Evolutionary conservation across 1,284 basidiomycete species (phyloP).

Genomic region (Puccinia polysora): DNA sequence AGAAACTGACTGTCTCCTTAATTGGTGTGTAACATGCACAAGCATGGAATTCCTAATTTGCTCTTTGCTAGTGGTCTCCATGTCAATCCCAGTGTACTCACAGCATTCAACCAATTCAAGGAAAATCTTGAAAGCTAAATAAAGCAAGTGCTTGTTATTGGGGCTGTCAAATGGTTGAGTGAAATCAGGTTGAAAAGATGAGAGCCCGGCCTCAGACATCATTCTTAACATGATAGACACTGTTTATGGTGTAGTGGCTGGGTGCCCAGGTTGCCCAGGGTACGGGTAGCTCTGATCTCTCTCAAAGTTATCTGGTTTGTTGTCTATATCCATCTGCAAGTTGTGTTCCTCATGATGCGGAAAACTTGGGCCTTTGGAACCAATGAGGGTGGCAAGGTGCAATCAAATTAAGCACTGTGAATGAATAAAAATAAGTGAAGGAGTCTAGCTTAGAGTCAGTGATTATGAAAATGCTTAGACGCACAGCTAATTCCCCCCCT

Average conservation of each 20-base stretch:
- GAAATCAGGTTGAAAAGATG: slow-evolving; percentile 3
- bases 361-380: background rate
- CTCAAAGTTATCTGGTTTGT: background rate
- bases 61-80: background rate
- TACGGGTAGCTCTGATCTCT: background rate
- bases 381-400: background rate
- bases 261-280: slow-evolving; percentile 2
- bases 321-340: background rate
- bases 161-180: background rate
- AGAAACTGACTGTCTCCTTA: background rate
- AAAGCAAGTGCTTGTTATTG: background rate
- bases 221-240: slow-evolving; percentile 2
- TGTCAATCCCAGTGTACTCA: background rate
- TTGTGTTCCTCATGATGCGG: background rate
- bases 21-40: background rate
- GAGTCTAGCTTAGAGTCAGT: no score
- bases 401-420: background rate
- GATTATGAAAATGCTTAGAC: no score
- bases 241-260: background rate
- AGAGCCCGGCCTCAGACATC: background rate
- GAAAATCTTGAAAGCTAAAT: slow-evolving; percentile 5
- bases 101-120: background rate
- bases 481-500: no score
- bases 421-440: no score
- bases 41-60: background rate